These are phyloP conservation scores for Tricholomella constricta DNA, from an alignment of 768 basidiomycete genomes.

Conservation along the genomic window DNA sequence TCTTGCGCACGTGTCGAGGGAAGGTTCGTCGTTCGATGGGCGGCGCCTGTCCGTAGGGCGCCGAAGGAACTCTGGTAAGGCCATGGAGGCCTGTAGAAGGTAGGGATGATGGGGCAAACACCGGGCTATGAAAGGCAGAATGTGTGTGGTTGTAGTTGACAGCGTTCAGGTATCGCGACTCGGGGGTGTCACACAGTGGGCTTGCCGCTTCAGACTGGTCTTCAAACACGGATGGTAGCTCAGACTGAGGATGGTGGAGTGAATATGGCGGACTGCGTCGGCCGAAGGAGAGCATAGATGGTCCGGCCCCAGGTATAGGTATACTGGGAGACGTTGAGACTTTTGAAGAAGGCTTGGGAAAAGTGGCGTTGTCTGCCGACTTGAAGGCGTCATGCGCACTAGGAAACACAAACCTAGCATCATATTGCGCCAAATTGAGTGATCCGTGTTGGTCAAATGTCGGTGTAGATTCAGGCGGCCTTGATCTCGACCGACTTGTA, in stretches of 20 bases:
- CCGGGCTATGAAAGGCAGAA: conserved; percentile 47
- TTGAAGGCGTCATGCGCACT: conserved; percentile 25
- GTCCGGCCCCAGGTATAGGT: conserved; percentile 38
- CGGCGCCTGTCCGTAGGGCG: conserved; percentile 35
- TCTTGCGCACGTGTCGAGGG: conserved; percentile 88
- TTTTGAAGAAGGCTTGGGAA: conserved; percentile 20
- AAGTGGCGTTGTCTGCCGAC: conserved; percentile 26
- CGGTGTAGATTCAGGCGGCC: conserved; percentile 59
- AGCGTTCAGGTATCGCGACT: conserved; percentile 28
- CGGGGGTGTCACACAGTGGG: conserved; percentile 33
- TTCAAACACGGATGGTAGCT: conserved; percentile 51
- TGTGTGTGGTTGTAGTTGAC: conserved; percentile 39
- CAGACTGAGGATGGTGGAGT: conserved; percentile 34
- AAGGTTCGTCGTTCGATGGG: conserved; percentile 54
- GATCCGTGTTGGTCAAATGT: conserved; percentile 49
- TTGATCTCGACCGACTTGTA: conserved; percentile 73
- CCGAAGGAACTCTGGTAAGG: conserved; percentile 43
- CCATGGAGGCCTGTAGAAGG: conserved; percentile 73
- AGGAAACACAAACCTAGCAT: conserved; percentile 50
- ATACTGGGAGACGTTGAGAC: conserved; percentile 32
- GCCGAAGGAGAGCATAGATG: conserved; percentile 45
- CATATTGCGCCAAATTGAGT: conserved; percentile 34
- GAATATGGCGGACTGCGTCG: conserved; percentile 49
- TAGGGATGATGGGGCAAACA: conserved; percentile 69
- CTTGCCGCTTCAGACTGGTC: conserved; percentile 37